Conservation (phyloP, 768 basidiomycete species). For the Tephrocybe sp. region DNA sequence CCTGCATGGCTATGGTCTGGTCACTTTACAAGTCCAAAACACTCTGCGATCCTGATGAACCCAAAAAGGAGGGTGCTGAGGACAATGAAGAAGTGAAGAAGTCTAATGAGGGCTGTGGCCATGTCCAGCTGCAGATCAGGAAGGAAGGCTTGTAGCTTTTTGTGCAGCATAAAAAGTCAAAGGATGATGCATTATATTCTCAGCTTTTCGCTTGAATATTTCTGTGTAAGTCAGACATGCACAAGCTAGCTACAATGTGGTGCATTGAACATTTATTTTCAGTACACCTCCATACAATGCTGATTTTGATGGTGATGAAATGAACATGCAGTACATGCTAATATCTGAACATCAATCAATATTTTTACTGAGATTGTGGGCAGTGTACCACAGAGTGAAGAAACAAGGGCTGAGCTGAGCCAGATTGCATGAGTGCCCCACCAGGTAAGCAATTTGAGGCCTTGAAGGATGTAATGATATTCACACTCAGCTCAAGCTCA, state of each 20-base stretch:
- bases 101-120: slow-evolving; percentile 97
- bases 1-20: slow-evolving; percentile 87
- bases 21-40: slow-evolving; percentile 84
- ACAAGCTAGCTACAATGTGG: slow-evolving; percentile 17
- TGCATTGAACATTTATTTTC: slow-evolving; percentile 26
- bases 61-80: slow-evolving; percentile 80
- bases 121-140: slow-evolving; percentile 82
- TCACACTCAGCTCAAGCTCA: slow-evolving; percentile 64
- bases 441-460: slow-evolving; percentile 54
- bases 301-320: slow-evolving; percentile 99
- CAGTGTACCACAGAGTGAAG: slow-evolving; percentile 97
- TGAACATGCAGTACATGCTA: slow-evolving; percentile 97
- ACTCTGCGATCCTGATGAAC: slow-evolving; percentile 85
- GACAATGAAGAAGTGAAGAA: slow-evolving; percentile 76
- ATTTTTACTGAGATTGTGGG: slow-evolving; percentile 2
- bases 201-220: slow-evolving; percentile 95
- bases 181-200: slow-evolving; percentile 70
- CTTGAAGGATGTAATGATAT: not conserved
- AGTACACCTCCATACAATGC: slow-evolving; percentile 98
- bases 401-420: slow-evolving; percentile 94
- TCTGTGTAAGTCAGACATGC: slow-evolving; percentile 75
- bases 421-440: slow-evolving; percentile 99
- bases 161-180: slow-evolving; percentile 89
- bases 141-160: slow-evolving; percentile 97
- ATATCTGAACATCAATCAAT: no score